Evolutionary conservation across 805 yeast genomes (phyloP).

Genomic region (Sungouiella thailandica): DNA sequence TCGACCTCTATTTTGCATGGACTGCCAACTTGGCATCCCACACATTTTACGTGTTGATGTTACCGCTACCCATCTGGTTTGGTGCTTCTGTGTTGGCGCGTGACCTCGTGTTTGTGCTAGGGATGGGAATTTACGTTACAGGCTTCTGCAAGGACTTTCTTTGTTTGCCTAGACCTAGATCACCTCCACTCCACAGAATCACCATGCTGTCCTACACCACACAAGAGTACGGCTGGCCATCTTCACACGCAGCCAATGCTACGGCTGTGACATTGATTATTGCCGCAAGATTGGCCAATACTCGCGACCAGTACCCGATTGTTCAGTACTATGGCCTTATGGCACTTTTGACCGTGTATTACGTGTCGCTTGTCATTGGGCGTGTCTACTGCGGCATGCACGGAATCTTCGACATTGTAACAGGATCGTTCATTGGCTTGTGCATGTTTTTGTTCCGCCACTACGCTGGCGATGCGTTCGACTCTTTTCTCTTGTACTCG

Average conservation of each 20-base stretch:
- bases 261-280: slow-evolving; percentile 65
- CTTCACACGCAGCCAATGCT: slow-evolving; percentile 93
- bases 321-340: slow-evolving; percentile 9
- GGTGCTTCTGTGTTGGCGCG: slow-evolving; percentile 56
- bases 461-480: slow-evolving; percentile 39
- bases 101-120: slow-evolving; percentile 55
- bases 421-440: slow-evolving; percentile 65
- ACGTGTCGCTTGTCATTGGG: slow-evolving; percentile 65
- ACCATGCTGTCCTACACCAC: slow-evolving; percentile 90
- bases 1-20: slow-evolving; percentile 78
- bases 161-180: slow-evolving; percentile 86
- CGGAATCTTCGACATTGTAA: slow-evolving; percentile 71
- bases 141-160: slow-evolving; percentile 80
- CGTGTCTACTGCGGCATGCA: slow-evolving; percentile 97
- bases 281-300: slow-evolving; percentile 7
- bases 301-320: slow-evolving; percentile 10
- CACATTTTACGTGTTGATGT: slow-evolving; percentile 84
- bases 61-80: slow-evolving; percentile 83
- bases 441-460: slow-evolving; percentile 46
- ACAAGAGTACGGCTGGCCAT: slow-evolving; percentile 92
- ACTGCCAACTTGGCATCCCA: slow-evolving; percentile 90
- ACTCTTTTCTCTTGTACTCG: slow-evolving; percentile 34
- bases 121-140: slow-evolving; percentile 65
- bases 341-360: slow-evolving; percentile 41
- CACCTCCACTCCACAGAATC: slow-evolving; percentile 88